Percentiles rank a stretch among this genome's conserved stretches.
phyloP scores from a whole-genome alignment of 176 grass and related monocot species.

The Oryza glumipatula region DNA sequence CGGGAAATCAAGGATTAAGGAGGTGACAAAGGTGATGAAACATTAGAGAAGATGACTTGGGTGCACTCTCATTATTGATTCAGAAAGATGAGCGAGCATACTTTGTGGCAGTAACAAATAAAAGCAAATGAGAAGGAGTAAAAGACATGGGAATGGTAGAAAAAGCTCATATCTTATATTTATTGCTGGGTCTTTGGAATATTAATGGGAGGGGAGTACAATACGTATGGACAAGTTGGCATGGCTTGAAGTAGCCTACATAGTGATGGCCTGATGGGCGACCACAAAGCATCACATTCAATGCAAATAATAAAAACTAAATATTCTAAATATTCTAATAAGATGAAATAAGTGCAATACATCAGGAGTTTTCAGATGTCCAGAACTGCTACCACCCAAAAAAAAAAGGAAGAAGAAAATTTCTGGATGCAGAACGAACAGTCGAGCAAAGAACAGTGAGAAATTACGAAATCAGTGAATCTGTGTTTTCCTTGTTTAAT shows the following conservation, averaged over 20 bases:
- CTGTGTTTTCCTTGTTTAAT: background rate
- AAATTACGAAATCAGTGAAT: background rate
- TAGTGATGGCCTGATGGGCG: background rate
- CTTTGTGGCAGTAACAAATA: background rate
- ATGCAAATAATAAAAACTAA: background rate
- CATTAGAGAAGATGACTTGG: background rate
- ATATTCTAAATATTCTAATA: background rate
- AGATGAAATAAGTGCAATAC: background rate
- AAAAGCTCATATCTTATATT: background rate
- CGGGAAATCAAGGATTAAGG: background rate
- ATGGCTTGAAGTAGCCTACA: background rate
- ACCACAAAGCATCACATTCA: background rate
- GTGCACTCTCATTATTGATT: background rate
- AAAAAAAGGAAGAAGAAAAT: background rate
- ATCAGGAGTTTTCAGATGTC: background rate
- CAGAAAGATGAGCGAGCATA: background rate
- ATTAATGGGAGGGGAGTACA: background rate
- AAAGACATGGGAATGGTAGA: background rate
- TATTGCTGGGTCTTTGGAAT: background rate
- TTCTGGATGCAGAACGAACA: background rate
- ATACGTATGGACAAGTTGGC: background rate
- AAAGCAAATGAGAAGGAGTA: background rate
- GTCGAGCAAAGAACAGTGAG: background rate
- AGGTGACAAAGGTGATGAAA: background rate
- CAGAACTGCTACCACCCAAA: background rate